phyloP scores from a whole-genome alignment of 192 early-diverging fungal species.

The Linnemannia elongata region DNA sequence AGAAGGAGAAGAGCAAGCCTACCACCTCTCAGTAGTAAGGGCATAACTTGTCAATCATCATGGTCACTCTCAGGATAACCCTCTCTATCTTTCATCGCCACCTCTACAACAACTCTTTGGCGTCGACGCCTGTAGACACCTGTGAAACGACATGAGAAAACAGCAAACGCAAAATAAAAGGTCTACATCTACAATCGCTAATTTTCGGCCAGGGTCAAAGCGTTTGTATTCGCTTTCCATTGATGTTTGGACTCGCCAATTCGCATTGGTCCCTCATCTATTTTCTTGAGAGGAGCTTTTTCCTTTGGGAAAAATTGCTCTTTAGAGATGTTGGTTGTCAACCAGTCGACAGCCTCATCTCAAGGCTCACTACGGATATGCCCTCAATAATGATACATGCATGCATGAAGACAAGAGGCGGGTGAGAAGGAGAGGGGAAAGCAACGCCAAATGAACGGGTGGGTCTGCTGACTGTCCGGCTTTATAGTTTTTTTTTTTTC shows the following conservation, averaged over 20 bases:
- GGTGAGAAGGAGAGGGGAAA: neutral
- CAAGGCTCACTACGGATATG: too few species aligned
- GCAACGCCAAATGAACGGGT: neutral
- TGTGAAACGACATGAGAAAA: too few species aligned
- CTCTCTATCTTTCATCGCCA: neutral
- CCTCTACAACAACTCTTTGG: neutral
- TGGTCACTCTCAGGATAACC: neutral
- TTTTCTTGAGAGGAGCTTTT: too few species aligned
- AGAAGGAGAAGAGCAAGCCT: constrained; percentile 70
- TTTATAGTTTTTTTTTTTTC: neutral
- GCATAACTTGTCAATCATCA: neutral
- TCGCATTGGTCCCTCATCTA: too few species aligned
- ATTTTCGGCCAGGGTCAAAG: too few species aligned
- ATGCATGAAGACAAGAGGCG: neutral
- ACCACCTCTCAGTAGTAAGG: constrained; percentile 26
- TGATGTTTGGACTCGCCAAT: too few species aligned
- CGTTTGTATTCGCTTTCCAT: too few species aligned
- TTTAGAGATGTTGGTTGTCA: too few species aligned
- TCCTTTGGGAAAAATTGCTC: too few species aligned
- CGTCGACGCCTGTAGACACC: neutral
- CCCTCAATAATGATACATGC: neutral
- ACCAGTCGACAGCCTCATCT: too few species aligned
- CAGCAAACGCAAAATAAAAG: too few species aligned
- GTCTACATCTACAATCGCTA: too few species aligned
- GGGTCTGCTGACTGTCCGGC: neutral